Percentiles rank a stretch among this genome's conserved stretches.
These are phyloP conservation scores for Tetrahymena thermophila DNA, from an alignment of 73 alveolate species.

Conservation along the genomic window DNA sequence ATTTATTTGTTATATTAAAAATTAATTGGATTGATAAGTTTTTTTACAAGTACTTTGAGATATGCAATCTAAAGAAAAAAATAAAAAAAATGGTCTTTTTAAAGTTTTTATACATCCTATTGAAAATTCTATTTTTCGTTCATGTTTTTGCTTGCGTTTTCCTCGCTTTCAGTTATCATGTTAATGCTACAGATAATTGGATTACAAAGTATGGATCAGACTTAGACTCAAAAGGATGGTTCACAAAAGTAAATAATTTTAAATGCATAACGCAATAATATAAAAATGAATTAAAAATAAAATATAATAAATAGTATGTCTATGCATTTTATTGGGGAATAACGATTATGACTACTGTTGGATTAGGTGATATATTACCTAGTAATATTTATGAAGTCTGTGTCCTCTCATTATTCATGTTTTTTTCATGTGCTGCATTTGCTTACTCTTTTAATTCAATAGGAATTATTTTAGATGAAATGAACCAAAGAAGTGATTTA, in stretches of 20 bases:
- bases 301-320: not conserved
- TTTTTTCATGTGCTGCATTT: conserved; percentile 20
- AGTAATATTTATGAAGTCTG: conserved; percentile 35
- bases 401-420: conserved; percentile 3
- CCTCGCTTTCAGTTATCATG: not conserved
- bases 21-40: not conserved
- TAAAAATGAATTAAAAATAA: not conserved
- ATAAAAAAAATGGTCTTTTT: not conserved
- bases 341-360: conserved; percentile 36
- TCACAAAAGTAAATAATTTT: not conserved
- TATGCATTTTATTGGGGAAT: conserved; percentile 44
- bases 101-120: not conserved
- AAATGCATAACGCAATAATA: too few relatives aligned
- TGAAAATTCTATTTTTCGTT: not conserved
- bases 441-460: conserved; percentile 37
- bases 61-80: not conserved
- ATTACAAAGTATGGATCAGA: not conserved
- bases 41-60: not conserved
- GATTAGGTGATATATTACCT: conserved; percentile 35
- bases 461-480: conserved; percentile 10
- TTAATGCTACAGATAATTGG: not conserved
- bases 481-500: not conserved
- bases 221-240: not conserved
- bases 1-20: not conserved
- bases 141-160: not conserved